phyloP scores from a whole-genome alignment of 208 protist species.

The Jaenimonas drosophilae region DNA sequence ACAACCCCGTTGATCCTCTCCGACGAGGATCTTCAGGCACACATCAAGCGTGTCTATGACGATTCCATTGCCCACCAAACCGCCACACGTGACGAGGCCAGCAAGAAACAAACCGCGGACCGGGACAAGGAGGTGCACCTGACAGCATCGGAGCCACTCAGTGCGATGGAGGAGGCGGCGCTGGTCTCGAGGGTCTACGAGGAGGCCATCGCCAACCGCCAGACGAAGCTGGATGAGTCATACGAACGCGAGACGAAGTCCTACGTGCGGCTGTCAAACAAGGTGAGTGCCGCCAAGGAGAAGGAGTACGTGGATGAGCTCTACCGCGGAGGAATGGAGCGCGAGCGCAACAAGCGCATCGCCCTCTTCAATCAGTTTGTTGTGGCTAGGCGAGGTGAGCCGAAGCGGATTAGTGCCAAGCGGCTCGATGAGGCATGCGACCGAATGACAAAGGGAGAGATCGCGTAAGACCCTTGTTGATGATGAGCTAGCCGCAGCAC shows the following conservation, averaged over 20 bases:
- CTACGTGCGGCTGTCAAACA: slow-evolving; percentile 15
- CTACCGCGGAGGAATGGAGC: slow-evolving; percentile 69
- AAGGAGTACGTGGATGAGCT: slow-evolving; percentile 33
- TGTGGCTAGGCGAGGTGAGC: slow-evolving; percentile 13
- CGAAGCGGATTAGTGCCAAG: slow-evolving; percentile 20
- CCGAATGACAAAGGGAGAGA: slow-evolving; percentile 51
- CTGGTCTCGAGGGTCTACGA: slow-evolving; percentile 67
- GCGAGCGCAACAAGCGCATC: slow-evolving; percentile 65
- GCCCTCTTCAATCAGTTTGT: slow-evolving; percentile 74
- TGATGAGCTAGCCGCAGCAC: too few species aligned
- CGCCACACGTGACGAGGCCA: too few species aligned
- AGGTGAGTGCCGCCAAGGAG: slow-evolving; percentile 23
- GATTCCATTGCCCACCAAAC: slow-evolving; percentile 68
- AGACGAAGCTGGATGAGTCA: slow-evolving; percentile 35
- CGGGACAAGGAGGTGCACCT: slow-evolving; percentile 34
- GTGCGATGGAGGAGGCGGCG: slow-evolving; percentile 21
- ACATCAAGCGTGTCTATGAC: slow-evolving; percentile 76
- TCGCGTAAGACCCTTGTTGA: slow-evolving; percentile 14
- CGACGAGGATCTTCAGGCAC: slow-evolving; percentile 32
- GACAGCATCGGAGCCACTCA: slow-evolving; percentile 29
- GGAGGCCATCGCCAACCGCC: slow-evolving; percentile 37
- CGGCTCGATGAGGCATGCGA: slow-evolving; percentile 27
- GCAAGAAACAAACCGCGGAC: slow-evolving; percentile 22
- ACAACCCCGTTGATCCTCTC: slow-evolving; percentile 23
- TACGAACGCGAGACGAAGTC: slow-evolving; percentile 21